phyloP scores from a whole-genome alignment of 352 stramenopile species.

The Phytophthora ramorum region DNA sequence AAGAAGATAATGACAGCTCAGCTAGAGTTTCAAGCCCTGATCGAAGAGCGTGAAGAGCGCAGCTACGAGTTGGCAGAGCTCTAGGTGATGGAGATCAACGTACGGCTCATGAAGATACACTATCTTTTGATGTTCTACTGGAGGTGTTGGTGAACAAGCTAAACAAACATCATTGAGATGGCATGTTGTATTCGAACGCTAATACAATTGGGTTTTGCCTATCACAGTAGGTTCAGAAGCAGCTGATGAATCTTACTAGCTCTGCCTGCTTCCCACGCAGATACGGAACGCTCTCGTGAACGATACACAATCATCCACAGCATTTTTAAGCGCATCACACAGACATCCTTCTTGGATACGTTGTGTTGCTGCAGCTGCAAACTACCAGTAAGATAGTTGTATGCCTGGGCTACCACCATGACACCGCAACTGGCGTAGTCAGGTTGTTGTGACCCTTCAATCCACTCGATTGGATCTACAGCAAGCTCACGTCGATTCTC shows the following conservation, averaged over 20 bases:
- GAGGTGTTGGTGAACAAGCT: constrained; percentile 1
- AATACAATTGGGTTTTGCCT: background rate
- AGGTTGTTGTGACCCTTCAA: too few relatives aligned
- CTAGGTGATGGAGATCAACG: background rate
- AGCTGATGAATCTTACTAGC: constrained; percentile 1
- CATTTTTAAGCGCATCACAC: too few relatives aligned
- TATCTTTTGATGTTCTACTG: background rate
- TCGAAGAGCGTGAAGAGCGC: constrained; percentile 4
- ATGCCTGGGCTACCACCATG: too few relatives aligned
- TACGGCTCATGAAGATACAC: background rate
- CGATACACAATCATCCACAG: too few relatives aligned
- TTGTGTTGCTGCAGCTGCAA: too few relatives aligned
- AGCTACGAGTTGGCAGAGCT: constrained; percentile 1
- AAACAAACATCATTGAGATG: background rate
- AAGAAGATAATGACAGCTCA: background rate
- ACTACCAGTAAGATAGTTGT: too few relatives aligned
- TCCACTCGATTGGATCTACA: too few relatives aligned
- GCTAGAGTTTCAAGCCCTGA: background rate
- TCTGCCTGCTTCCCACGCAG: too few relatives aligned
- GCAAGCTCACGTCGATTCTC: too few relatives aligned
- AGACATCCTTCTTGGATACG: too few relatives aligned
- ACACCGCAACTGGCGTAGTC: too few relatives aligned
- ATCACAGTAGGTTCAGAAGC: constrained; percentile 1
- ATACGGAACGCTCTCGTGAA: too few relatives aligned
- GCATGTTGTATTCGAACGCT: background rate